These are phyloP conservation scores for Metschnikowia vanudenii DNA, from an alignment of 805 yeast species.

Conservation along the genomic window DNA sequence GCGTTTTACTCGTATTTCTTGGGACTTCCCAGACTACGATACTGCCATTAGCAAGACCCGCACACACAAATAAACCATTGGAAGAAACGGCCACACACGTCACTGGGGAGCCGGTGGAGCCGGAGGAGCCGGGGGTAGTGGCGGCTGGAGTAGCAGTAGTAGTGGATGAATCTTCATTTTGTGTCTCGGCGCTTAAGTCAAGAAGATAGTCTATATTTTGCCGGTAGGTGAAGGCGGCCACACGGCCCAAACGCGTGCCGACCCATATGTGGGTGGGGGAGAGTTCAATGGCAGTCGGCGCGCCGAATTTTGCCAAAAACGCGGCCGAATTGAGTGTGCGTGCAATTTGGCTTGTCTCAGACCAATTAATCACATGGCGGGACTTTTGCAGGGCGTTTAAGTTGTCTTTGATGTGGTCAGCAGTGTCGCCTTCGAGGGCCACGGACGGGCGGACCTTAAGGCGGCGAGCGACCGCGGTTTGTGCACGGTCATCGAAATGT, in stretches of 20 bases:
- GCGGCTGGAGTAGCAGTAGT: too few relatives aligned
- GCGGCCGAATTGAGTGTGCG: constrained; percentile 22
- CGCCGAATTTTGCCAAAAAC: constrained; percentile 27
- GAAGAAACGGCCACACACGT: constrained; percentile 40
- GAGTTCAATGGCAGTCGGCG: constrained; percentile 23
- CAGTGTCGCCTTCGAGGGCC: neutral
- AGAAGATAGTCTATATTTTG: constrained; percentile 55
- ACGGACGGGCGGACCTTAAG: neutral
- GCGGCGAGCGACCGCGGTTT: constrained; percentile 23
- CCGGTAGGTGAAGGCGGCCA: constrained; percentile 65
- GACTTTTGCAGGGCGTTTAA: neutral
- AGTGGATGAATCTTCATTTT: neutral
- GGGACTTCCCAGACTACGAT: constrained; percentile 64
- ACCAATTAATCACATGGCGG: constrained; percentile 27
- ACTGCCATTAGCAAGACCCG: constrained; percentile 65
- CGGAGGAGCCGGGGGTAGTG: too few relatives aligned
- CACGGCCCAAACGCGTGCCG: constrained; percentile 69
- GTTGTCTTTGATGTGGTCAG: neutral
- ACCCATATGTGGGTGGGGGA: constrained; percentile 46
- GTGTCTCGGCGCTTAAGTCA: neutral
- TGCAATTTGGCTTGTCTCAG: constrained; percentile 22
- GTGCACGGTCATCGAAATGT: constrained; percentile 40
- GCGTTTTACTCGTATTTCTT: constrained; percentile 7
- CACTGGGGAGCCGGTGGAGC: neutral
- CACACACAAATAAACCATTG: constrained; percentile 63